A percentile compares a stretch with the other conserved stretches of the same genome.
Evolutionary conservation across 768 basidiomycete genomes (phyloP).

Genomic region (Hemileccinum rubropunctum): DNA sequence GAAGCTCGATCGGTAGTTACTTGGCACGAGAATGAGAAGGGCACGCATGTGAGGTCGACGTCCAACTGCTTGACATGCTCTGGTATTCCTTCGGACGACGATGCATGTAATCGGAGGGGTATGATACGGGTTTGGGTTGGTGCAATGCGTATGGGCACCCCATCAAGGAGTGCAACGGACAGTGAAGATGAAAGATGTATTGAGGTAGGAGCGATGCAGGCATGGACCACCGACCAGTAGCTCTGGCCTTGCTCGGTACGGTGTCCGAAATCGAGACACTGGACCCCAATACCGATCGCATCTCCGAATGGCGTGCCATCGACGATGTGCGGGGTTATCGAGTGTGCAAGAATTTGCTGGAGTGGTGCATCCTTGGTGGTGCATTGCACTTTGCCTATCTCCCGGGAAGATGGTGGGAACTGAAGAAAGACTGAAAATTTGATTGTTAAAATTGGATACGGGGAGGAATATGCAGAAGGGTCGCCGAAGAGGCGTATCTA

Average conservation of each 20-base stretch:
- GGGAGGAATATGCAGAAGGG: slow-evolving; percentile 42
- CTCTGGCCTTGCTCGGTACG: slow-evolving; percentile 21
- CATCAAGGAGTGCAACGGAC: slow-evolving; percentile 15
- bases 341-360: slow-evolving; percentile 46
- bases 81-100: slow-evolving; percentile 27
- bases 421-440: slow-evolving; percentile 48
- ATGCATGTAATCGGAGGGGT: slow-evolving; percentile 49
- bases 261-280: slow-evolving; percentile 35
- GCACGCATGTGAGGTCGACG: slow-evolving; percentile 37
- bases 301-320: slow-evolving; percentile 75
- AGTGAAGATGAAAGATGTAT: slow-evolving; percentile 13
- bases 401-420: slow-evolving; percentile 1
- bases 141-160: slow-evolving; percentile 39
- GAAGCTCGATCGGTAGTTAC: not conserved
- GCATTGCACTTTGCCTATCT: not conserved
- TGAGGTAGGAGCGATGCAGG: slow-evolving; percentile 1
- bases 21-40: not conserved
- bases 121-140: slow-evolving; percentile 63
- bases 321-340: slow-evolving; percentile 66
- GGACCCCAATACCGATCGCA: slow-evolving; percentile 62
- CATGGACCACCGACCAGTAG: slow-evolving; percentile 53
- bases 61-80: slow-evolving; percentile 34
- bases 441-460: slow-evolving; percentile 56
- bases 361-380: slow-evolving; percentile 21
- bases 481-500: slow-evolving; percentile 86